Conservation (phyloP, 2,329 filamentous ascomycete genomes). For the Orbilia quercus region DNA sequence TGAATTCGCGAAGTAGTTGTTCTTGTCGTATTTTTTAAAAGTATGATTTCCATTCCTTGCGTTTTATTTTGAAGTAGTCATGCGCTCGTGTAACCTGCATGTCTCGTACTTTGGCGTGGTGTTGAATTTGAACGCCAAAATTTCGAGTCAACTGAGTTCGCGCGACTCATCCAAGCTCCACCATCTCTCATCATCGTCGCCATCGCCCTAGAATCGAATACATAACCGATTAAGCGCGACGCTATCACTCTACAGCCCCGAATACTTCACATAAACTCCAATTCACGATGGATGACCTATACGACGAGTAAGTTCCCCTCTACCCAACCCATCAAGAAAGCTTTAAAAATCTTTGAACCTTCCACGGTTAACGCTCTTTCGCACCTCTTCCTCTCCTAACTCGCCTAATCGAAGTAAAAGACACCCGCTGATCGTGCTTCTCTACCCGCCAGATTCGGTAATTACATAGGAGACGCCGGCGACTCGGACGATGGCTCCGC, state of each 20-base stretch:
- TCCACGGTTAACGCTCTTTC: conserved; percentile 22
- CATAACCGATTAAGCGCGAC: conserved; percentile 14
- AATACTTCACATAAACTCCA: conserved; percentile 1
- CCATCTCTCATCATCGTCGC: conserved; percentile 19
- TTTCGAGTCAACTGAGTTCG: conserved; percentile 51
- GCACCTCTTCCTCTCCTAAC: not conserved
- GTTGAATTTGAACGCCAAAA: conserved; percentile 49
- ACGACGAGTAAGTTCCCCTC: conserved; percentile 78
- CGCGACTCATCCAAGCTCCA: conserved; percentile 53
- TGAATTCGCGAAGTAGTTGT: too few relatives aligned
- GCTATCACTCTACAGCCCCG: not conserved
- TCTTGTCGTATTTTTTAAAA: too few relatives aligned
- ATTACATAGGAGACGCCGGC: conserved; percentile 94
- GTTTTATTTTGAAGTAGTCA: not conserved
- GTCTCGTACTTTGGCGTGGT: conserved; percentile 46
- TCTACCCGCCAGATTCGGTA: conserved; percentile 78
- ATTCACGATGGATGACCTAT: conserved; percentile 86
- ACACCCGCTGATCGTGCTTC: conserved; percentile 56
- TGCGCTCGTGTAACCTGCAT: conserved; percentile 6
- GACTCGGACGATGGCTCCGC: conserved; percentile 79
- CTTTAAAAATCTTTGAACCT: conserved; percentile 8
- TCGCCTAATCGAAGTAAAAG: conserved; percentile 11
- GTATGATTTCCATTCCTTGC: too few relatives aligned
- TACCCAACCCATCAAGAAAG: not conserved
- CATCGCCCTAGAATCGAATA: not conserved